A percentile compares a stretch with the other conserved stretches of the same genome.
phyloP scores from a whole-genome alignment of 225 moss, liverwort and hornwort species.

The Marchantia paleacea region DNA sequence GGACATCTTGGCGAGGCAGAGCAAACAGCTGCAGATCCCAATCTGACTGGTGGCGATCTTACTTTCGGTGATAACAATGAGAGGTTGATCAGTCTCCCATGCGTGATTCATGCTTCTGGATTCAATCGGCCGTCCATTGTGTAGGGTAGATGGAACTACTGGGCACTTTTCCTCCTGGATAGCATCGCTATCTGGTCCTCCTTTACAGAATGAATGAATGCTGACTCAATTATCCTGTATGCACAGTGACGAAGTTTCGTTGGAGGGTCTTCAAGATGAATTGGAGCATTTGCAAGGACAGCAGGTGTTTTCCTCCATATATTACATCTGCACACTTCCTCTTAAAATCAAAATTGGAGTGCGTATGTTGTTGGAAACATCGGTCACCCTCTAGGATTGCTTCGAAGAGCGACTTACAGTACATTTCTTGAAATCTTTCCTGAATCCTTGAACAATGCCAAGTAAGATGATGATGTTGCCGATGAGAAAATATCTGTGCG shows the following conservation, averaged over 20 bases:
- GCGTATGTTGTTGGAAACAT: background rate
- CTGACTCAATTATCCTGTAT: slow-evolving; percentile 21
- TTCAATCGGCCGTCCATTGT: too few relatives aligned
- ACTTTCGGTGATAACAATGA: slow-evolving; percentile 86
- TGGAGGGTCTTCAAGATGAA: slow-evolving; percentile 88
- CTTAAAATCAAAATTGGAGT: background rate
- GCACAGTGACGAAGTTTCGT: slow-evolving; percentile 80
- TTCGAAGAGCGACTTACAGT: too few relatives aligned
- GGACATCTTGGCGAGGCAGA: slow-evolving; percentile 71
- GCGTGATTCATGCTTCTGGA: background rate
- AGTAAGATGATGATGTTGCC: background rate
- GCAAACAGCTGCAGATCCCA: slow-evolving; percentile 79
- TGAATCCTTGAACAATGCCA: too few relatives aligned
- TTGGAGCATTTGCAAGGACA: slow-evolving; percentile 86
- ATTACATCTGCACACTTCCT: background rate
- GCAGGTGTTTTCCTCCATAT: slow-evolving; percentile 48
- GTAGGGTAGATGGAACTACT: background rate
- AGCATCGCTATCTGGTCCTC: background rate
- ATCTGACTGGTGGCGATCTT: slow-evolving; percentile 80
- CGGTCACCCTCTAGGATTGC: background rate
- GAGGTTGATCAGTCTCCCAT: slow-evolving; percentile 31
- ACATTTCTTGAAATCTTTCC: background rate
- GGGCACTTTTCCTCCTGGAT: background rate
- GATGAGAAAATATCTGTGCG: background rate
- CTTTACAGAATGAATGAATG: background rate